Base-by-base conservation (phyloP, 305 asterid species). In the Solanum hybrid region DNA sequence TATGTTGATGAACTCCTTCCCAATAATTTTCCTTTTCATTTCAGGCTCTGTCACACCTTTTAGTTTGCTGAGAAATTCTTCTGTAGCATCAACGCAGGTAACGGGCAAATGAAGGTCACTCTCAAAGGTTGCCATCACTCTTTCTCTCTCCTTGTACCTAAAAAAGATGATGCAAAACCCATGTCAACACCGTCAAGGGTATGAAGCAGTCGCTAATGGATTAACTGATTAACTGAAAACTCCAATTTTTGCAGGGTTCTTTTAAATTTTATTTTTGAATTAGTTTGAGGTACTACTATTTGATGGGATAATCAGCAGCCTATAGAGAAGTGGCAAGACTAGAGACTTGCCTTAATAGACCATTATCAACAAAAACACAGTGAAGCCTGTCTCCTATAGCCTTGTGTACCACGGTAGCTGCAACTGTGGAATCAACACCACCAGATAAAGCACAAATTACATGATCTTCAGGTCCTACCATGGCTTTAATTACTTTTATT, bases 301-400 rank as follows among this genome's bases (percentile, higher is more conserved):
- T 17, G 41, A 83, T 51, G 41, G 13, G 31, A 84, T 57, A 31
- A 32, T 57, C 38, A 22, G 27, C 76, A 51, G 77, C 88, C 12
- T 31, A 32, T 31, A 31, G 76, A 12, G 27, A 85, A 85, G 3
- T 17, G 10, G 88, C 31, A 29, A 20, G n/a, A 57, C 61, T 14
- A 78, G 24, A 86, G 31, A 29, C 92, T 57, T 65, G 96, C 99
- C 99, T 95, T 45, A 98, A 91, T 39, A 98, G 94, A 89, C 99
- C 99, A 91, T 97, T 98, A 92, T 98, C 99, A 70, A 98, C 99
- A 91, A 98, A 98, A 88, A 95, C 94, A 90, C 99, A 98, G 86
- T 97, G 99, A 90, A 98, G 99, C 89, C 99, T 94, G 84, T 97
- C 98, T 41, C 99, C 99, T 89, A 97, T 97, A 45, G 99, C 99